Percentiles rank a stretch among this genome's conserved stretches.
Conservation (phyloP, 768 basidiomycete genomes). For the Lentinula boryana region DNA sequence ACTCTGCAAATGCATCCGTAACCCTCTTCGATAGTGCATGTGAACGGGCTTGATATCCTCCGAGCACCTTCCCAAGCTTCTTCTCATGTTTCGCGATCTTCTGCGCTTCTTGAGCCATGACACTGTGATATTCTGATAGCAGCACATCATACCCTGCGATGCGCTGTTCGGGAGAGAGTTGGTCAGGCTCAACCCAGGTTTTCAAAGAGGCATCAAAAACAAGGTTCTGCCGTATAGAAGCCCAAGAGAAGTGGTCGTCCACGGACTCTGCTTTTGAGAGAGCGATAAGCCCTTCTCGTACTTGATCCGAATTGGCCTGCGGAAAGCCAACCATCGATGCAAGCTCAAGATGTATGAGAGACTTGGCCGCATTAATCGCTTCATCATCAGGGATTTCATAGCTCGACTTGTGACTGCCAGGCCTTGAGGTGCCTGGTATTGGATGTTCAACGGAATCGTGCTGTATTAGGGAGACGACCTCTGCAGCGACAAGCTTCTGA, state of each 20-base stretch:
- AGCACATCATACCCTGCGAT: slow-evolving; percentile 58
- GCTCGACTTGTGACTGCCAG: slow-evolving; percentile 63
- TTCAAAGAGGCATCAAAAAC: slow-evolving; percentile 51
- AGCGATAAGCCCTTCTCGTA: slow-evolving; percentile 70
- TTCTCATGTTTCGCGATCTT: slow-evolving; percentile 86
- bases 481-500: slow-evolving; percentile 63
- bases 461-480: slow-evolving; percentile 71
- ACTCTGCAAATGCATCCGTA: slow-evolving; percentile 61
- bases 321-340: slow-evolving; percentile 81
- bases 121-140: slow-evolving; percentile 56
- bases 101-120: slow-evolving; percentile 74
- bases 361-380: slow-evolving; percentile 62
- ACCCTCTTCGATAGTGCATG: slow-evolving; percentile 59
- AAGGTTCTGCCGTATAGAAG: slow-evolving; percentile 53
- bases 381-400: slow-evolving; percentile 79
- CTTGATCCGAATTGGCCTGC: slow-evolving; percentile 69
- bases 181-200: slow-evolving; percentile 61
- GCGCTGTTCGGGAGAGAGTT: slow-evolving; percentile 54
- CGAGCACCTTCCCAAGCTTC: slow-evolving; percentile 79
- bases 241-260: slow-evolving; percentile 68
- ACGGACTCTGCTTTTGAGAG: slow-evolving; percentile 56
- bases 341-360: slow-evolving; percentile 73
- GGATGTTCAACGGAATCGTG: slow-evolving; percentile 89
- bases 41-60: slow-evolving; percentile 85
- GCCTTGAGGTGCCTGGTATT: slow-evolving; percentile 76